These are phyloP conservation scores for Waltergamsia citrina DNA, from an alignment of 2,329 filamentous ascomycete genomes.

Conservation along the genomic window DNA sequence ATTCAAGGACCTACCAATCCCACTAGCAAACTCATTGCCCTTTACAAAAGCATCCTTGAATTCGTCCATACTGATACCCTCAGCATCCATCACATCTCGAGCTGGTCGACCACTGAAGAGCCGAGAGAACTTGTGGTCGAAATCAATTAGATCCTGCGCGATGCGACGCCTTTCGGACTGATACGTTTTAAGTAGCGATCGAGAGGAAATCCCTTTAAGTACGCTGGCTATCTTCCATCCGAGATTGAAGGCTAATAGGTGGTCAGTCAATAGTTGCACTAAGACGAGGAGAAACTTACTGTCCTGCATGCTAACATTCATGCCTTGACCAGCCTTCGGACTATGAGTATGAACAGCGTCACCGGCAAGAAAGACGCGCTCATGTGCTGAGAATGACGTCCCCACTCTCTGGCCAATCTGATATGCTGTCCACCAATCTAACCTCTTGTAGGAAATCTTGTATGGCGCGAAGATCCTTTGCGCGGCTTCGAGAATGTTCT, in stretches of 20 bases:
- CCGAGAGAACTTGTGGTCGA: conserved; percentile 47
- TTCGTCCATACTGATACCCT: conserved; percentile 50
- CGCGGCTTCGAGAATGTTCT: conserved; percentile 52
- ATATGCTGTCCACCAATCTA: conserved; percentile 63
- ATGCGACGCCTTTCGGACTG: conserved; percentile 44
- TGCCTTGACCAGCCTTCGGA: conserved; percentile 60
- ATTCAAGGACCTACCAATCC: conserved; percentile 31
- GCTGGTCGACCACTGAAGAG: conserved; percentile 47
- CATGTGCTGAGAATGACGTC: conserved; percentile 41
- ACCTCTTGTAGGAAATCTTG: conserved; percentile 52
- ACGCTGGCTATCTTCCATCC: conserved; percentile 42
- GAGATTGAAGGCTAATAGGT: conserved; percentile 44
- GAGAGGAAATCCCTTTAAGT: conserved; percentile 30
- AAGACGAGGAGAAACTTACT: conserved; percentile 52
- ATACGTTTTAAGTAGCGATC: conserved; percentile 37
- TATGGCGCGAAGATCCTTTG: conserved; percentile 59
- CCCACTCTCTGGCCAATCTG: conserved; percentile 56
- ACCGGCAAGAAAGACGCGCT: conserved; percentile 60
- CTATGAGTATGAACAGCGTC: conserved; percentile 50
- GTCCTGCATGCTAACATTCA: conserved; percentile 61
- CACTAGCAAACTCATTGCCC: conserved; percentile 50
- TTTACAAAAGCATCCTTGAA: conserved; percentile 54
- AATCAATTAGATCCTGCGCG: conserved; percentile 56
- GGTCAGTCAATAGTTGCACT: conserved; percentile 14
- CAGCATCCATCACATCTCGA: conserved; percentile 49